Evolutionary conservation across 2,329 filamentous ascomycete genomes (phyloP).

Genomic region (Dactylella cylindrospora): DNA sequence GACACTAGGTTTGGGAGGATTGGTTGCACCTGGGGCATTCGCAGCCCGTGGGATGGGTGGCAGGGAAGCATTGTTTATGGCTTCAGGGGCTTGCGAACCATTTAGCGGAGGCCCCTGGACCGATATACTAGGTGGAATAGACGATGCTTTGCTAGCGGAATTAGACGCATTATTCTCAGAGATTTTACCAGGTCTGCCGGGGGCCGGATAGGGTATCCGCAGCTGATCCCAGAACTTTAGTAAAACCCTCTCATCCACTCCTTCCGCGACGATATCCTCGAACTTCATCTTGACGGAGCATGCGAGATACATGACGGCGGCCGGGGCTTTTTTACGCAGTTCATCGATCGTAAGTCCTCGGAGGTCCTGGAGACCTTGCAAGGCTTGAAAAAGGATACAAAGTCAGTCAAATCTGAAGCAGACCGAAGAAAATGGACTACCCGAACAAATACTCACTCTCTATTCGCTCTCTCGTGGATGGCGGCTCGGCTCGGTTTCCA

Average conservation of each 20-base stretch:
- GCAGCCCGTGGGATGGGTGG: slow-evolving; percentile 16
- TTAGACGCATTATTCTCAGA: too few relatives aligned
- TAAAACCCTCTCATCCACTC: slow-evolving; percentile 66
- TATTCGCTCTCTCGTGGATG: too few relatives aligned
- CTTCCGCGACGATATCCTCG: slow-evolving; percentile 71
- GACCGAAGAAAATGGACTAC: neutral
- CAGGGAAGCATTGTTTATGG: slow-evolving; percentile 14
- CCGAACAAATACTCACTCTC: too few relatives aligned
- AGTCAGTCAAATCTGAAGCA: slow-evolving; percentile 4
- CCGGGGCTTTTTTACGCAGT: slow-evolving; percentile 62
- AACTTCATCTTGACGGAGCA: slow-evolving; percentile 70
- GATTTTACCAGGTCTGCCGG: too few relatives aligned
- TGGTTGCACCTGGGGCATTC: neutral
- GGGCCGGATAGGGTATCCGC: slow-evolving; percentile 56
- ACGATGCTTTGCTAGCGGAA: too few relatives aligned
- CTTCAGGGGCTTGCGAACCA: neutral
- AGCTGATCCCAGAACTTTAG: slow-evolving; percentile 68
- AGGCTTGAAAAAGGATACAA: neutral
- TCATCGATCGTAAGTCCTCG: slow-evolving; percentile 13
- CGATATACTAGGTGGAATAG: too few relatives aligned
- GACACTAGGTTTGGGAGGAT: slow-evolving; percentile 13
- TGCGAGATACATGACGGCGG: slow-evolving; percentile 65
- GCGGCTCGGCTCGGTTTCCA: too few relatives aligned
- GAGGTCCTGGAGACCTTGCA: slow-evolving; percentile 5
- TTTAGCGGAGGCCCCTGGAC: too few relatives aligned